Evolutionary conservation across 1,284 basidiomycete genomes (phyloP).

Genomic region (Microbotryomycetes sp.): DNA sequence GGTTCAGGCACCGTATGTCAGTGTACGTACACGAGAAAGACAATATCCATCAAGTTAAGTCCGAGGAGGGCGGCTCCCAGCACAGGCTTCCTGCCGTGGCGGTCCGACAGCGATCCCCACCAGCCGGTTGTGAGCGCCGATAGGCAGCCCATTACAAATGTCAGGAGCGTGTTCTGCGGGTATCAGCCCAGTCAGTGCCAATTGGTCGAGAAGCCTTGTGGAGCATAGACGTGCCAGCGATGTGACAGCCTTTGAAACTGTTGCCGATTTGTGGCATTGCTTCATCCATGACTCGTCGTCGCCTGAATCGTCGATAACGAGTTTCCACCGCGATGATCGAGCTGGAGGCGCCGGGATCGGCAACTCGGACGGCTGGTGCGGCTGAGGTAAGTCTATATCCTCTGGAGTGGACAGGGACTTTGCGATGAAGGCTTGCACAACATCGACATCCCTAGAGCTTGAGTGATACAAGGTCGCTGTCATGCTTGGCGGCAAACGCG

Average conservation of each 20-base stretch:
- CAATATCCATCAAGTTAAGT: slow-evolving; percentile 21
- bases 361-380: not conserved
- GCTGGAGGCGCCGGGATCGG: not conserved
- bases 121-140: slow-evolving; percentile 23
- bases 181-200: too few relatives aligned
- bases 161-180: slow-evolving; percentile 13
- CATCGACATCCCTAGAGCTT: not conserved
- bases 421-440: not conserved
- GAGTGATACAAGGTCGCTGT: not conserved
- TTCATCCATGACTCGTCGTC: slow-evolving; percentile 9
- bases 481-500: not conserved
- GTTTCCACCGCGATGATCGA: not conserved
- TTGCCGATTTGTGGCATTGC: slow-evolving; percentile 9
- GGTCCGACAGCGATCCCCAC: slow-evolving; percentile 25
- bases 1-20: not conserved
- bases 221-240: not conserved
- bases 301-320: not conserved
- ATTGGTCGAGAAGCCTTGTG: not conserved
- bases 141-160: slow-evolving; percentile 26
- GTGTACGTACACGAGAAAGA: slow-evolving; percentile 26
- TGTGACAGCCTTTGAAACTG: slow-evolving; percentile 15
- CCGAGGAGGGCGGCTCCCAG: slow-evolving; percentile 25
- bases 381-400: not conserved
- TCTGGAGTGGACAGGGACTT: not conserved
- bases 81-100: slow-evolving; percentile 24